These are phyloP conservation scores for Blastocystis sp. DNA, from an alignment of 352 stramenopile genomes.

Conservation along the genomic window DNA sequence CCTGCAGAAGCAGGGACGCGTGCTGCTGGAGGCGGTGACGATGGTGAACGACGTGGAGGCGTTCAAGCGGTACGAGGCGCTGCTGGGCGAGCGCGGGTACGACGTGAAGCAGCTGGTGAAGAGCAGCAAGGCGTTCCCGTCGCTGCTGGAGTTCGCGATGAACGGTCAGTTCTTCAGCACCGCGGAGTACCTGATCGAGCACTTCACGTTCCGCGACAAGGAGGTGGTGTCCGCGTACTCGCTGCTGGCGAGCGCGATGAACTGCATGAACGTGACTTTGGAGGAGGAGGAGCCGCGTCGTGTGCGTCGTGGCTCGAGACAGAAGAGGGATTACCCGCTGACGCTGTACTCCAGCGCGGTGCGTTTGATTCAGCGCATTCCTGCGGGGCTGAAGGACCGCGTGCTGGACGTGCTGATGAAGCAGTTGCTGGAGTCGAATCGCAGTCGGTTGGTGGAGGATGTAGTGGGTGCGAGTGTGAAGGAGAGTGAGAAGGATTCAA, in stretches of 20 bases:
- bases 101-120: slow-evolving; percentile 3
- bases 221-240: slow-evolving; percentile 29
- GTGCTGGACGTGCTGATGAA: not conserved
- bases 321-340: not conserved
- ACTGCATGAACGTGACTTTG: not conserved
- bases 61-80: slow-evolving; percentile 4
- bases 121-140: slow-evolving; percentile 17
- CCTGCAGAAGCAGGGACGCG: slow-evolving; percentile 1
- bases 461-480: not conserved
- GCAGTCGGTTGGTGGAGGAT: not conserved
- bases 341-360: not conserved
- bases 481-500: not conserved
- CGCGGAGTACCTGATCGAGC: slow-evolving; percentile 25
- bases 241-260: not conserved
- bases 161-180: not conserved
- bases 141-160: slow-evolving; percentile 29
- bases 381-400: not conserved
- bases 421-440: not conserved
- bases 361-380: not conserved
- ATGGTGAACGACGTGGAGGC: not conserved
- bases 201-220: slow-evolving; percentile 61
- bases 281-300: not conserved
- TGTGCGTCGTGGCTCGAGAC: not conserved
- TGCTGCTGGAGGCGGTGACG: slow-evolving; percentile 28
- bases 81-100: not conserved